Conservation (phyloP, 148 eudicot species). For the Amaranthus palmeri region DNA sequence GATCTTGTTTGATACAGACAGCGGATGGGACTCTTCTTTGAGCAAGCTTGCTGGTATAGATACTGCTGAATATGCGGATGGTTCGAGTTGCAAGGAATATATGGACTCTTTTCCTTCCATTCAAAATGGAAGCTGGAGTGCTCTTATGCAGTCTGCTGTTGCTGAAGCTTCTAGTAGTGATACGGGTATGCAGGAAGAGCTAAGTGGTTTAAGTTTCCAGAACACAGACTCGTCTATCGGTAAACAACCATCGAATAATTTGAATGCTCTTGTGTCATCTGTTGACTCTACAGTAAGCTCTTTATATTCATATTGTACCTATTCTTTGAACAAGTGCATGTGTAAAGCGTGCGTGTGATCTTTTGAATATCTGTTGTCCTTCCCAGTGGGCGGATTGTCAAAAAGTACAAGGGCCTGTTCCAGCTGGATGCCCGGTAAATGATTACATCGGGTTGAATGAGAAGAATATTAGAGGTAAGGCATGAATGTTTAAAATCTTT, state of each 20-base stretch:
- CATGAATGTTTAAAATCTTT: not conserved
- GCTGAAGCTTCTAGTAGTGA: conserved; percentile 66
- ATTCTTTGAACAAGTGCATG: not conserved
- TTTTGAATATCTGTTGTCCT: not conserved
- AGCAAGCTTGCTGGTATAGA: conserved; percentile 23
- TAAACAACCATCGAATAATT: conserved; percentile 25
- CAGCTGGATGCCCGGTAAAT: not conserved
- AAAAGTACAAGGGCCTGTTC: not conserved
- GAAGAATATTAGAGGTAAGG: not conserved
- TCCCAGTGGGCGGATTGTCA: not conserved
- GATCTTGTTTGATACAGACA: conserved; percentile 50
- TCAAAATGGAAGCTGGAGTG: conserved; percentile 83
- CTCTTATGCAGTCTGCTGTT: conserved; percentile 83
- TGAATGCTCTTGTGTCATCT: not conserved
- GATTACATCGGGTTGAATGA: not conserved
- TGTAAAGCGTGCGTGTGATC: too few relatives aligned
- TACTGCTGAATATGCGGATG: conserved; percentile 19
- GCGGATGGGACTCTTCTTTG: conserved; percentile 47
- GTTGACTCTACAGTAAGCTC: conserved; percentile 8
- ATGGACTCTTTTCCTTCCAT: conserved; percentile 37
- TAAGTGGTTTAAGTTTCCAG: conserved; percentile 60
- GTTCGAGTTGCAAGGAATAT: conserved; percentile 12
- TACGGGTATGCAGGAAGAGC: conserved; percentile 54
- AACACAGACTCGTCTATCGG: conserved; percentile 36
- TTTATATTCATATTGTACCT: not conserved